Base-by-base conservation (phyloP, 192 early-diverging fungal species). In the Allomyces macrogynus region DNA sequence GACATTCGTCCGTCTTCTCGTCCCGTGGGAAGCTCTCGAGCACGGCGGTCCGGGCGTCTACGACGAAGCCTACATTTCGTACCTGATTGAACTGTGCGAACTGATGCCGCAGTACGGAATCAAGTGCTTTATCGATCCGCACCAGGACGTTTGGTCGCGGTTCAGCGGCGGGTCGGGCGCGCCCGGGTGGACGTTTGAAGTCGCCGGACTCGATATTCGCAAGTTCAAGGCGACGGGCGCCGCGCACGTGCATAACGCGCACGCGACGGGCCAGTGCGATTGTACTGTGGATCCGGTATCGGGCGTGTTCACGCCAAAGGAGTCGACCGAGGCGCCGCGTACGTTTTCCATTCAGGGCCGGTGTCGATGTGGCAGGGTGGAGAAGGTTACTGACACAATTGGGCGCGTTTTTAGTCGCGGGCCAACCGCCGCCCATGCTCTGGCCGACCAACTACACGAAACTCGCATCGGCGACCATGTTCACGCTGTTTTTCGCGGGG, bases 401-500 rank as follows among this genome's bases (percentile, higher is more conserved):
- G 32, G 0, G 32, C 7, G 4, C 7, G 5, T 3, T 7, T 40
- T 8, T 40, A 40, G 32, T 40, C 32, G 32, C 32, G 32, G 32
- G 32, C 32, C 32, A 40, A 7, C 32, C 32, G 32, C 32, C 32
- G 25, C 77, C 78, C 24, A 80, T 82, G 79, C 78, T 84, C 10
- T 92, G 90, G 89, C 88, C 90, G 1, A 91, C 90, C 61, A 92
- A 92, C 73, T 90, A 92, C 67, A 84, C 83, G 10, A 92, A 92
- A 67, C 76, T 90, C 18, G 90, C 87, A 7, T 80, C 79, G 22
- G 78, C 84, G 23, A 89, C 89, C 5, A 89, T 92, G 87, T 90
- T 92, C 66, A 88, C 90, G 0, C 68, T 90, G 5, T 90, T 90
- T 66, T 90, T 84, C 70, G 88, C 75, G 10, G 89, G 88, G 14